phyloP scores from a whole-genome alignment of 2,329 filamentous ascomycete species.

The Epichloe elymi region DNA sequence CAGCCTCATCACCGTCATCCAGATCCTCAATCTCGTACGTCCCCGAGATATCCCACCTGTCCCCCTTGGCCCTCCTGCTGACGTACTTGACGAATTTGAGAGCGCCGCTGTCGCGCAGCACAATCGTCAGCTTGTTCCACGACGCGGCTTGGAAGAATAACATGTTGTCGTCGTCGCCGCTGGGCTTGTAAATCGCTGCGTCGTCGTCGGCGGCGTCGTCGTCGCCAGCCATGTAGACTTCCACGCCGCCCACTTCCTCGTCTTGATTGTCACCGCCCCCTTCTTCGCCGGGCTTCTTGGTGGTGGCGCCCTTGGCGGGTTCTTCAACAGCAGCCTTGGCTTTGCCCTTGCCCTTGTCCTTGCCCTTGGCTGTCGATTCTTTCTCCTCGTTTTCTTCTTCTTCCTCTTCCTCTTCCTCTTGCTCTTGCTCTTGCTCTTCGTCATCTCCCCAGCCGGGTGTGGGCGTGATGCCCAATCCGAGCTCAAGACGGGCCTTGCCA shows the following conservation, averaged over 20 bases:
- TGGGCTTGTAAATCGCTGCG: constrained; percentile 76
- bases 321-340: constrained; percentile 13
- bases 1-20: constrained; percentile 22
- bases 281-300: constrained; percentile 8
- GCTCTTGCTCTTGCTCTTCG: constrained; percentile 33
- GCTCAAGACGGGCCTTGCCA: constrained; percentile 65
- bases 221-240: constrained; percentile 89
- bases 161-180: constrained; percentile 61
- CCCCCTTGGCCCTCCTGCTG: constrained; percentile 60
- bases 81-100: constrained; percentile 97
- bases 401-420: constrained; percentile 31
- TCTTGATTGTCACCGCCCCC: constrained; percentile 20
- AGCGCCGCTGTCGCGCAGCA: constrained; percentile 73
- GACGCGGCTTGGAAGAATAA: constrained; percentile 48
- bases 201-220: constrained; percentile 54
- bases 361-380: constrained; percentile 16
- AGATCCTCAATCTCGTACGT: constrained; percentile 58
- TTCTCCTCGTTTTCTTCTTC: constrained; percentile 33
- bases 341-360: constrained; percentile 20
- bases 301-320: constrained; percentile 17
- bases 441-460: constrained; percentile 73
- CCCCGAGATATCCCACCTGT: constrained; percentile 83
- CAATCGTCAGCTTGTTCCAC: constrained; percentile 89
- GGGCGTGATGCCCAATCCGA: constrained; percentile 79
- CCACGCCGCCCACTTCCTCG: constrained; percentile 59